These are phyloP conservation scores for Cladobotryum protrusum DNA, from an alignment of 2,329 filamentous ascomycete species.

Conservation along the genomic window DNA sequence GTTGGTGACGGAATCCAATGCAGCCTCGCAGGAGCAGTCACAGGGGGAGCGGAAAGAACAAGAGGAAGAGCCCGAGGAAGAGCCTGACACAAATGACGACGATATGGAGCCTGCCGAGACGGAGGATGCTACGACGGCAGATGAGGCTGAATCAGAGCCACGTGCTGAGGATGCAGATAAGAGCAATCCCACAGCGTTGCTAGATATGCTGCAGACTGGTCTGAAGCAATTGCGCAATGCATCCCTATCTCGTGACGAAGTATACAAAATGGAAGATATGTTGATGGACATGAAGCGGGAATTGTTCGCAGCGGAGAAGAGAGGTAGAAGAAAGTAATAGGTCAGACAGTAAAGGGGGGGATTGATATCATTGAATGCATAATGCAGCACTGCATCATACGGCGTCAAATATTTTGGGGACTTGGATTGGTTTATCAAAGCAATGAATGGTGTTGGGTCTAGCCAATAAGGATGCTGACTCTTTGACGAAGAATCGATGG, in stretches of 20 bases:
- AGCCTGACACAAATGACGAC: not conserved
- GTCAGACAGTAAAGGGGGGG: conserved; percentile 16
- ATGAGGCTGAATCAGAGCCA: conserved; percentile 7
- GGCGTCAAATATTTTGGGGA: conserved; percentile 4
- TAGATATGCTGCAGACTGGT: conserved; percentile 28
- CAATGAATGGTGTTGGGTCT: not conserved
- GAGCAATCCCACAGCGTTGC: conserved; percentile 20
- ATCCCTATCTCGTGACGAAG: conserved; percentile 56
- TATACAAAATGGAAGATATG: conserved; percentile 68
- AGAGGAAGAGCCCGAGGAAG: not conserved
- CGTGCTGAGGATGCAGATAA: conserved; percentile 8
- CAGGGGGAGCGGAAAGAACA: conserved; percentile 9
- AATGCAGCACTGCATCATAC: conserved; percentile 7
- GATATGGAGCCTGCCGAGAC: not conserved
- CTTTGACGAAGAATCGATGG: no score
- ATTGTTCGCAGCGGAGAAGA: conserved; percentile 62
- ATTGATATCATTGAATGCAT: conserved; percentile 13
- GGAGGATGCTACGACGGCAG: conserved; percentile 2
- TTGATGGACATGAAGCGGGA: conserved; percentile 73
- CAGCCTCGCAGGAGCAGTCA: conserved; percentile 29
- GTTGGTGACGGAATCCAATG: conserved; percentile 34
- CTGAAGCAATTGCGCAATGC: conserved; percentile 54
- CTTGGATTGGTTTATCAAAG: no score
- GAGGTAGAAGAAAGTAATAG: conserved; percentile 35
- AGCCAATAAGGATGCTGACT: not conserved